These are phyloP conservation scores for Solanum appendiculatum DNA, from an alignment of 257 asterid genomes.

Conservation along the genomic window DNA sequence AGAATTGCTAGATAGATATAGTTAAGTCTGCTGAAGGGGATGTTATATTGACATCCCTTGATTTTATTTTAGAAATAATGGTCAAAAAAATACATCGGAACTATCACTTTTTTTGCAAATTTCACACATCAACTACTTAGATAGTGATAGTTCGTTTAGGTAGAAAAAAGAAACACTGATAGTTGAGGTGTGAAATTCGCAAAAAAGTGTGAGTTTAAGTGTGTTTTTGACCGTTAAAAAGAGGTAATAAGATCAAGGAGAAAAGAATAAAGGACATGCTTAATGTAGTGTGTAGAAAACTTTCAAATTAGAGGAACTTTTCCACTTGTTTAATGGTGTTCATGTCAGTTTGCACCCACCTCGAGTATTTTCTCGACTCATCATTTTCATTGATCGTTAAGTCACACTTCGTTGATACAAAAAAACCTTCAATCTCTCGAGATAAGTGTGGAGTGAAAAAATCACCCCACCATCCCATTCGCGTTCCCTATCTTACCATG, in stretches of 20 bases:
- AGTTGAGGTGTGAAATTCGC: neutral
- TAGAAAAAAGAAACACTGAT: neutral
- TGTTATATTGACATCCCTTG: neutral
- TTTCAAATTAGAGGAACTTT: neutral
- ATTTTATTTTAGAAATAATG: neutral
- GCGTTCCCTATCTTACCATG: no score
- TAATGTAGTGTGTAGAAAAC: neutral
- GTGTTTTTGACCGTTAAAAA: neutral
- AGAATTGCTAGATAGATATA: neutral
- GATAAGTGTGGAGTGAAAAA: no score
- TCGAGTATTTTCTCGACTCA: neutral
- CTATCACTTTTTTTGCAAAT: neutral
- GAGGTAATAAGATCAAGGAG: neutral
- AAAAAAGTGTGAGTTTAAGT: neutral
- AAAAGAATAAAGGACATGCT: neutral
- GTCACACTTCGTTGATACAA: neutral
- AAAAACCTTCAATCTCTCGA: no score
- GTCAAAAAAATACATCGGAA: neutral
- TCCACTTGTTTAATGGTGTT: neutral
- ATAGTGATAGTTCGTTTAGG: neutral
- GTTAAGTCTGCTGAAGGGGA: neutral
- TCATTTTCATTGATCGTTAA: neutral
- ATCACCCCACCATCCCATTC: no score
- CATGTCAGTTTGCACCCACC: neutral
- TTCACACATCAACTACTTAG: neutral